Base-by-base conservation (phyloP, 495 filamentous ascomycete species). In the Annulohypoxylon moriforme region DNA sequence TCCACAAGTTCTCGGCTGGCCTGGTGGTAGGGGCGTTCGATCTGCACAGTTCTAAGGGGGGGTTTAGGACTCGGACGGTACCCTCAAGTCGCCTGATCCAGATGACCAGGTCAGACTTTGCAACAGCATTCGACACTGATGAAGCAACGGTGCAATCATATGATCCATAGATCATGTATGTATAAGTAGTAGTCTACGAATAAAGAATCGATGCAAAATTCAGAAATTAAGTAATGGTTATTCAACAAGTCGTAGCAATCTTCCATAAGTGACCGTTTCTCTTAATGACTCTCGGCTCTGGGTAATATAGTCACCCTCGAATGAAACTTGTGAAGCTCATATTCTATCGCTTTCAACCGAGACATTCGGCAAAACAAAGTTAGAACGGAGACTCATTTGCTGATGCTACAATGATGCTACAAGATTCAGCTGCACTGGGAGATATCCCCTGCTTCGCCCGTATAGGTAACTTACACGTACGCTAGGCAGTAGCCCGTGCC, bases 101-200 rank as follows among this genome's bases (percentile, higher is more conserved):
- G 22, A 42, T 34, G 40, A 50, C 44, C 29, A 66, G 61, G 50
- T 56, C 47, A 25, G 52, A 46, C n/a, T 66, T 44, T 42, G 6
- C 14, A 57, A 66, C 49, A 58, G 22, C 60, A 67, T 70, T 60
- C 53, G 59, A 58, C 36, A 59, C 38, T 52, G 27, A 74, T 52
- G 61, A 74, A 67, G 71, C 63, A 59, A 70, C 24, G 57, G 59
- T 57, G 50, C 50, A 63, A 49, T 59, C 56, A 72, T 61, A 70
- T 74, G 67, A 31, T 71, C 65, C 64, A 33, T 63, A 67, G 47
- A 44, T 73, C 59, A 61, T 65, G 61, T 67, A 75, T 77, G 69
- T 77, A 71, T 77, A 75, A 57, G 60, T 65, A 67, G 69, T 71
- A 73, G 67, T 73, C 66, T 75, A 77, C 46, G 46, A 46, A 63